Evolutionary conservation across 1,284 basidiomycete species (phyloP).

Genomic region (Cutaneotrichosporon spelunceum): DNA sequence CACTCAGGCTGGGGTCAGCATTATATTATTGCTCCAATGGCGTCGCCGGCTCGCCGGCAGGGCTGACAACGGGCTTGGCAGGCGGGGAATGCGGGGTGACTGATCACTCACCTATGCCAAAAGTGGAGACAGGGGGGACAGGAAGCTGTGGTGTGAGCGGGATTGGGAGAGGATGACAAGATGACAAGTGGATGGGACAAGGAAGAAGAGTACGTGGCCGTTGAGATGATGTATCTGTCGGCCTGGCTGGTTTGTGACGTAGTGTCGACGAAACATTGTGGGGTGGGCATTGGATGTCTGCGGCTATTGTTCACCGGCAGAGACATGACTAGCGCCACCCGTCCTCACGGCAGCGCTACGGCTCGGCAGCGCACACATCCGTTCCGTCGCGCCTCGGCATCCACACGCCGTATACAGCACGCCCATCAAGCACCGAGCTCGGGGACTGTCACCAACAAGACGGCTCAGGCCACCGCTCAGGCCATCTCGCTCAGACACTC

Average conservation of each 20-base stretch:
- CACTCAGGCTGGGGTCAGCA: conserved; percentile 1
- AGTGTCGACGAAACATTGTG: no score
- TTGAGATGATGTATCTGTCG: no score
- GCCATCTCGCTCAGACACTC: no score
- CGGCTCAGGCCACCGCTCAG: no score
- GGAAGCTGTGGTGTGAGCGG: neutral
- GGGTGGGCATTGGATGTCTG: no score
- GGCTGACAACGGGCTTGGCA: neutral
- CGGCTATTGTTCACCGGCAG: no score
- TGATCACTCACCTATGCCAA: neutral
- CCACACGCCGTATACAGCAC: neutral
- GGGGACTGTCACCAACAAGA: no score
- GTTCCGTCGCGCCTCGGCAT: neutral
- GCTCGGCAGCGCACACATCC: neutral
- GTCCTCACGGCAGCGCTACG: no score
- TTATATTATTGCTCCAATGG: neutral
- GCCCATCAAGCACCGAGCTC: neutral
- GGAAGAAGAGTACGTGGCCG: neutral
- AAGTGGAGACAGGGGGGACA: neutral
- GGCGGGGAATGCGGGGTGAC: no score
- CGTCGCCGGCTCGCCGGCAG: neutral
- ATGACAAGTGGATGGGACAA: neutral
- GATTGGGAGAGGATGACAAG: neutral
- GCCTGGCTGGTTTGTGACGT: no score
- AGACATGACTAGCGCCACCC: no score